A percentile compares a stretch with the other conserved stretches of the same genome.
Conservation (phyloP, 2,329 filamentous ascomycete species). For the Sordariomycetes sp. region DNA sequence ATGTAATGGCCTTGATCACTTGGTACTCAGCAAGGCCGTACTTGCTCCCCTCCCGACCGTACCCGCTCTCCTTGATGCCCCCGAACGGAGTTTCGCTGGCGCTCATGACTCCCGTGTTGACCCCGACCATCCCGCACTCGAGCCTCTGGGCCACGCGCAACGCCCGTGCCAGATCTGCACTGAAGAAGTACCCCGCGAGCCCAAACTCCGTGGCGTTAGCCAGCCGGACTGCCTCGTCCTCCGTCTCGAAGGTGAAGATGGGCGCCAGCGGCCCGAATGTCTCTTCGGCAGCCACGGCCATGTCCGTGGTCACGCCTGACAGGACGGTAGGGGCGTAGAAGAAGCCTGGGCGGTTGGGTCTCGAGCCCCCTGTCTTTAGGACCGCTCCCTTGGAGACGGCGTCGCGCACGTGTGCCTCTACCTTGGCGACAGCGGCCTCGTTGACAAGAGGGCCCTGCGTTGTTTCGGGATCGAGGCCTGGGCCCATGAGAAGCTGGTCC, state of each 20-base stretch:
- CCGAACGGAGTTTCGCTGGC: conserved; percentile 57
- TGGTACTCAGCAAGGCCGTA: conserved; percentile 72
- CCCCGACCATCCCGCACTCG: conserved; percentile 80
- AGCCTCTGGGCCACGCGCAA: conserved; percentile 57
- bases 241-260: conserved; percentile 78
- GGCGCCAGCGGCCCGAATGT: conserved; percentile 93
- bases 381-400: conserved; percentile 68
- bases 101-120: conserved; percentile 61
- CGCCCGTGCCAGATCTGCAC: conserved; percentile 46
- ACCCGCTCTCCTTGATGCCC: conserved; percentile 74
- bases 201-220: conserved; percentile 81
- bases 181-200: conserved; percentile 91
- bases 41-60: conserved; percentile 67
- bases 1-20: conserved; percentile 52
- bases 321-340: conserved; percentile 90
- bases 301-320: conserved; percentile 72
- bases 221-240: conserved; percentile 74
- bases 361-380: conserved; percentile 64
- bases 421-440: conserved; percentile 69
- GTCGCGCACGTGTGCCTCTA: conserved; percentile 69
- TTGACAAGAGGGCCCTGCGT: conserved; percentile 84
- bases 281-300: conserved; percentile 79
- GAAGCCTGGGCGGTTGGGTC: conserved; percentile 66
- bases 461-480: conserved; percentile 57
- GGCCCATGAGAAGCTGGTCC: conserved; percentile 62